Evolutionary conservation across 1,284 basidiomycete species (phyloP), one percentile per base, ranked within the genome.

Genomic region (Cutaneotrichosporon sp.): DNA sequence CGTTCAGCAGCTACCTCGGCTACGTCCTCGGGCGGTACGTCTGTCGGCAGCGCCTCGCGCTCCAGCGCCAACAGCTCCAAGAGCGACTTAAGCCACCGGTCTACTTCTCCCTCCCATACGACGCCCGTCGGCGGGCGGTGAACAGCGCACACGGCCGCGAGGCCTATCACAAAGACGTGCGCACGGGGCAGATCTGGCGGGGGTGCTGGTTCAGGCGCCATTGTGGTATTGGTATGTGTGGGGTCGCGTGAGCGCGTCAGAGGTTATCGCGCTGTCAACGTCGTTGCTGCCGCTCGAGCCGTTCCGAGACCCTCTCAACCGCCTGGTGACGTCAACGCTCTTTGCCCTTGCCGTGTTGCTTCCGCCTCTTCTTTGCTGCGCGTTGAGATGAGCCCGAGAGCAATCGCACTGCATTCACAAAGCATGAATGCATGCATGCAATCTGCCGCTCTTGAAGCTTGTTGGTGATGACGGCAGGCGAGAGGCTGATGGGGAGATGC

Each of bases 51-150:
- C 17, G 56, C 54, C 12, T 50, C 64, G 15, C 55, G 53, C 13
- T 67, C 62, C 15, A 76, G 55, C 3, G 65, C 61, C 17, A 74
- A 54, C 17, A 74, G 59, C 51, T 68, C 62, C 38, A 62, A 59
- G 1, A 76, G 62, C 1, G 67, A 55, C 38, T 46, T 38, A 4
- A 73, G 54, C 73, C 73, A 76, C 46, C 55, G 53, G 8, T 50
- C 23, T 2, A 63, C 56, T 3, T 48, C 52, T 18, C 52, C 43
- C 12, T 58, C 41, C 36, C 57, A 46, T 1, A 42, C 47, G 12
- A 54, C 54, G 39, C 45, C 56, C 15, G 54, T 33, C 2, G 56
- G 44, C 4, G 66, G 61, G 23, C 66, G 52, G 0, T 51, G 46
- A 1, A 61, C 60, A 5, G 70, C 65, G 23, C 61, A 62, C 8